Percentiles rank a stretch among this genome's conserved stretches.
phyloP scores from a whole-genome alignment of 345 rosid genomes.

The Hibiscus mutabilis region DNA sequence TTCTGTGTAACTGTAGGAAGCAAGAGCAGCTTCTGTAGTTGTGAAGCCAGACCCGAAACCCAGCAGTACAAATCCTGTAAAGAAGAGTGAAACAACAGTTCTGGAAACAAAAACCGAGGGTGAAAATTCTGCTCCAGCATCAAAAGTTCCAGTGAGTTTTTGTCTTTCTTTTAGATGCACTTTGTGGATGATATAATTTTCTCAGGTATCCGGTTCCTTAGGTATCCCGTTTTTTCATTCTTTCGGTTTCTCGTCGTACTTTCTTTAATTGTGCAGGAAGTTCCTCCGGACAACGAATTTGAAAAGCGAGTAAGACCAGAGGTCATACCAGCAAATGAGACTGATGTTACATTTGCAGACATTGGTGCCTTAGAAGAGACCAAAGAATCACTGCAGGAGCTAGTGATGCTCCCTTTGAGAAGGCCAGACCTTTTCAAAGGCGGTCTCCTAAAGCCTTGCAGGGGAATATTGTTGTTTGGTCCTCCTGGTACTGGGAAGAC shows the following conservation, averaged over 20 bases:
- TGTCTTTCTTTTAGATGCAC: not conserved
- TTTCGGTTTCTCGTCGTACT: not conserved
- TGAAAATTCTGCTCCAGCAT: constrained; percentile 23
- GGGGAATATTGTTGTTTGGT: constrained; percentile 92
- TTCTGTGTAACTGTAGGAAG: constrained; percentile 31
- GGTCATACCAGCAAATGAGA: constrained; percentile 80
- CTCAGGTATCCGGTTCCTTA: not conserved
- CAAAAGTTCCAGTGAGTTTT: constrained; percentile 42
- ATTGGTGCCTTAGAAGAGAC: constrained; percentile 84
- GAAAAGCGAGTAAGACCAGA: constrained; percentile 97
- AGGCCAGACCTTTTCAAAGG: constrained; percentile 88
- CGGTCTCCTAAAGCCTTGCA: constrained; percentile 86
- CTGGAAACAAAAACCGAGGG: constrained; percentile 33
- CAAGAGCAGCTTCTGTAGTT: constrained; percentile 15
- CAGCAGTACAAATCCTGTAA: constrained; percentile 27
- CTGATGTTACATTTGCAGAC: constrained; percentile 63
- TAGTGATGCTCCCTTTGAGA: constrained; percentile 92
- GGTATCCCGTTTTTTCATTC: not conserved
- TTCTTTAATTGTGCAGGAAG: constrained; percentile 38
- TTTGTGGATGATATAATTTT: not conserved
- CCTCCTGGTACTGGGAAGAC: constrained; percentile 99
- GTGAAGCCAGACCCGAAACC: constrained; percentile 37
- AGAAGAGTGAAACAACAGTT: constrained; percentile 36
- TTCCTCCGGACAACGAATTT: constrained; percentile 81
- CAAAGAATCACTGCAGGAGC: constrained; percentile 90